Evolutionary conservation across 73 alveolate genomes (phyloP).

Genomic region (Stentor roeselii): DNA sequence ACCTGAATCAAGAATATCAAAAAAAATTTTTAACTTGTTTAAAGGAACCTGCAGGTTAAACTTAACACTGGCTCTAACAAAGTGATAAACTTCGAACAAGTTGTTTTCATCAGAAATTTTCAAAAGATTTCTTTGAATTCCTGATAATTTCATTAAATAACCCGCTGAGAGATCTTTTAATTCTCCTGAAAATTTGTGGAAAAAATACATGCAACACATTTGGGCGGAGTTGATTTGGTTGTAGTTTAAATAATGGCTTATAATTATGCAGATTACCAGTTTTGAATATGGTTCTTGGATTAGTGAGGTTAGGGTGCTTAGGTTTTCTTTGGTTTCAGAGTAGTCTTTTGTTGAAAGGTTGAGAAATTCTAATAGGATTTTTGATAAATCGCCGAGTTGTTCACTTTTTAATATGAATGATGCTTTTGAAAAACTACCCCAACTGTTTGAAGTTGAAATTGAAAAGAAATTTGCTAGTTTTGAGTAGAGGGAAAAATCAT

Average conservation of each 20-base stretch:
- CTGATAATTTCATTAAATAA: too few species aligned
- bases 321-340: neutral
- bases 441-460: neutral
- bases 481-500: neutral
- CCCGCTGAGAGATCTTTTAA: neutral
- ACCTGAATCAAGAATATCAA: neutral
- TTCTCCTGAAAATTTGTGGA: neutral
- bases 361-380: neutral
- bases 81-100: neutral
- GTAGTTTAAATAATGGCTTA: neutral
- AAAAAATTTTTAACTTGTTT: too few species aligned
- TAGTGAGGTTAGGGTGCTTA: neutral
- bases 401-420: too few species aligned
- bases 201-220: neutral
- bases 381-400: neutral
- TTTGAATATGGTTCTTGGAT: neutral
- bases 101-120: neutral
- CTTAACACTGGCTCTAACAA: neutral
- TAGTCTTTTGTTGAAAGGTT: neutral
- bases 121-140: too few species aligned
- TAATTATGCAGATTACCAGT: neutral
- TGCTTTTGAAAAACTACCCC: neutral
- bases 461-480: neutral
- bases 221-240: neutral
- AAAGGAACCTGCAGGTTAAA: neutral